These are phyloP conservation scores for Mycena belliarum DNA, from an alignment of 768 basidiomycete species.

Conservation along the genomic window DNA sequence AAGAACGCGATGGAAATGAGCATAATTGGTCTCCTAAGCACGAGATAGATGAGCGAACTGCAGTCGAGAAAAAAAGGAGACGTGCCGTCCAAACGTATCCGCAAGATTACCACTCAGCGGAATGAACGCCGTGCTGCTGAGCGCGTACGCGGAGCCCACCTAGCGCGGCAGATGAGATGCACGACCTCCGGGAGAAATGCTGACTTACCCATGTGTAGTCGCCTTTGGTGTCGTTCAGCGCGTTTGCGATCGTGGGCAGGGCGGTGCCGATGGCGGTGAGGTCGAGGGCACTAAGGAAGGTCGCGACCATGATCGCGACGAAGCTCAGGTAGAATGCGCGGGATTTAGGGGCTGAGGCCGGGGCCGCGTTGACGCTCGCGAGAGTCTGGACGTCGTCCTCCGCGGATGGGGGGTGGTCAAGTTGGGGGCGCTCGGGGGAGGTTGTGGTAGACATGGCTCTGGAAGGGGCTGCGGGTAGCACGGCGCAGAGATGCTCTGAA, in stretches of 20 bases:
- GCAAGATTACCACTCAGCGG: constrained; percentile 38
- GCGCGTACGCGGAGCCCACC: constrained; percentile 43
- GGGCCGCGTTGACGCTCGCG: neutral
- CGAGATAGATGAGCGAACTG: neutral
- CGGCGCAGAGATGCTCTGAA: too few species aligned
- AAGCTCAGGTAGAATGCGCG: constrained; percentile 24
- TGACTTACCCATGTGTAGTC: constrained; percentile 20
- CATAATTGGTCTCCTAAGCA: constrained; percentile 28
- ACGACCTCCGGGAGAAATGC: neutral
- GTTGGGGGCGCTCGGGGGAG: too few species aligned
- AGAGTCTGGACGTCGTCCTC: neutral
- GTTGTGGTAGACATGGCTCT: too few species aligned
- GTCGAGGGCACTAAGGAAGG: constrained; percentile 18
- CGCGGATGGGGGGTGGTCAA: neutral
- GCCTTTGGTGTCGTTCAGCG: constrained; percentile 20
- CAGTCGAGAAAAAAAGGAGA: neutral
- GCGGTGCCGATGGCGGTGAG: constrained; percentile 21
- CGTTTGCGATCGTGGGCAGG: constrained; percentile 19
- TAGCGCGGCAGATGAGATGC: neutral
- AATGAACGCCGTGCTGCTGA: constrained; percentile 42
- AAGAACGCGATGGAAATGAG: constrained; percentile 34
- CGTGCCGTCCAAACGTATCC: constrained; percentile 34
- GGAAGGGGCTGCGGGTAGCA: too few species aligned
- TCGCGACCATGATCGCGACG: constrained; percentile 16
- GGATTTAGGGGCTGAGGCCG: neutral